Evolutionary conservation across 2,329 filamentous ascomycete genomes (phyloP).

Genomic region (Lecanoromycetidae sp.): DNA sequence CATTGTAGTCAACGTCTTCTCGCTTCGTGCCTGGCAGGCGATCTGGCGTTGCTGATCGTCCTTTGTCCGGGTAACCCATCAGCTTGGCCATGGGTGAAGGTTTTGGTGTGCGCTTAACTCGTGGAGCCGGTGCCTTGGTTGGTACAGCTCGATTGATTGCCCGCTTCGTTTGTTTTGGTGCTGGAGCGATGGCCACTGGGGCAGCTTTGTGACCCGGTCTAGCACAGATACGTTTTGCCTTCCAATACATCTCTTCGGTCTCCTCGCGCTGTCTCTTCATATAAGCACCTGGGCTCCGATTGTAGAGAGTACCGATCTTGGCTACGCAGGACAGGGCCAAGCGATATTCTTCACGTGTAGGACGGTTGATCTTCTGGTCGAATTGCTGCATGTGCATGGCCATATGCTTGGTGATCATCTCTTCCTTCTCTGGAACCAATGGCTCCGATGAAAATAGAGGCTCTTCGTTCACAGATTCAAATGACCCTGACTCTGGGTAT

Average conservation of each 20-base stretch:
- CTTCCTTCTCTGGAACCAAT: constrained; percentile 25
- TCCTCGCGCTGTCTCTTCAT: constrained; percentile 31
- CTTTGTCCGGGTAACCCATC: constrained; percentile 11
- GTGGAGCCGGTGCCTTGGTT: constrained; percentile 5
- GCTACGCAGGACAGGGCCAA: constrained; percentile 32
- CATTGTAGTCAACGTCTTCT: constrained; percentile 69
- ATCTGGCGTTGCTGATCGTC: constrained; percentile 27
- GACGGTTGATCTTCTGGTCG: constrained; percentile 31
- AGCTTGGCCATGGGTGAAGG: constrained; percentile 14
- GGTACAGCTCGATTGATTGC: constrained; percentile 11
- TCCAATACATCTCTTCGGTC: constrained; percentile 29
- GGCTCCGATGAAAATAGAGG: constrained; percentile 31
- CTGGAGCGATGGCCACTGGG: constrained; percentile 20
- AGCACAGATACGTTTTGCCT: constrained; percentile 31
- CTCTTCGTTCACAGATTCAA: constrained; percentile 27
- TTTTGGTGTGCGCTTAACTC: constrained; percentile 17
- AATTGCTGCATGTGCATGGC: constrained; percentile 32
- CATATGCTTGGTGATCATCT: constrained; percentile 32
- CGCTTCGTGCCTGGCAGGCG: constrained; percentile 47
- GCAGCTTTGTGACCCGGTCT: constrained; percentile 29
- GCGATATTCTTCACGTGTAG: constrained; percentile 33
- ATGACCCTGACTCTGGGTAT: constrained; percentile 27
- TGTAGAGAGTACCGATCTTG: constrained; percentile 31
- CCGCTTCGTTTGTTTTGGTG: constrained; percentile 12
- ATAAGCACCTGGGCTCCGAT: constrained; percentile 34